Evolutionary conservation across 345 rosid species (phyloP).

Genomic region (Clausena lansium): DNA sequence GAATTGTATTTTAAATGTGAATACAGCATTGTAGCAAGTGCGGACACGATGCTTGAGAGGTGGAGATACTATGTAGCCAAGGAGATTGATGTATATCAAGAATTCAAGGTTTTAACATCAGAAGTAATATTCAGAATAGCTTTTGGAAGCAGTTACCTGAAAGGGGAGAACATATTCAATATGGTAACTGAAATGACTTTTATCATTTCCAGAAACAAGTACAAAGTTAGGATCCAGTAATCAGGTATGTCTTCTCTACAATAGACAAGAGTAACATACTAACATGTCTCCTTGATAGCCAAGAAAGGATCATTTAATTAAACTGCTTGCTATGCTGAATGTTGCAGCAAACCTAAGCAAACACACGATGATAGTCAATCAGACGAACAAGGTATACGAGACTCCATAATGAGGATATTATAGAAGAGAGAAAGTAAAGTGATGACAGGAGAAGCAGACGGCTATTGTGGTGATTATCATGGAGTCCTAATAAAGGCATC

Average conservation of each 20-base stretch:
- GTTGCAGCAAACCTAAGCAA: background rate
- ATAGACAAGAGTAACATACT: no score
- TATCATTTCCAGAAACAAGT: slow-evolving; percentile 14
- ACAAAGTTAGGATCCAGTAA: slow-evolving; percentile 23
- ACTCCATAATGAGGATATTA: slow-evolving; percentile 16
- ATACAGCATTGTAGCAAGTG: slow-evolving; percentile 15
- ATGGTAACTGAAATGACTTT: slow-evolving; percentile 23
- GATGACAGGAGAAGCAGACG: background rate
- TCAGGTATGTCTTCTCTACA: slow-evolving; percentile 18
- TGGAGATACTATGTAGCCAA: slow-evolving; percentile 32
- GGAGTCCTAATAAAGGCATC: slow-evolving; percentile 26
- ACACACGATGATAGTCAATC: slow-evolving; percentile 5
- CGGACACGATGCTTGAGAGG: slow-evolving; percentile 37
- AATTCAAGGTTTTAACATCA: slow-evolving; percentile 41
- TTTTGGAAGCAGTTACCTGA: slow-evolving; percentile 47
- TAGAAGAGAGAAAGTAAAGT: slow-evolving; percentile 23
- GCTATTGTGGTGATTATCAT: slow-evolving; percentile 31
- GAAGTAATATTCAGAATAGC: slow-evolving; percentile 48
- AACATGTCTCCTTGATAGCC: no score
- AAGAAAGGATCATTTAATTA: background rate
- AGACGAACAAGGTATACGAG: slow-evolving; percentile 4
- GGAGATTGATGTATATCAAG: slow-evolving; percentile 38
- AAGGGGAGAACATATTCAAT: slow-evolving; percentile 41
- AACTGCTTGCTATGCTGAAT: no score
- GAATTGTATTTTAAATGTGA: slow-evolving; percentile 34